These are phyloP conservation scores for Phytophthora tubulina DNA, from an alignment of 352 stramenopile genomes.

Conservation along the genomic window DNA sequence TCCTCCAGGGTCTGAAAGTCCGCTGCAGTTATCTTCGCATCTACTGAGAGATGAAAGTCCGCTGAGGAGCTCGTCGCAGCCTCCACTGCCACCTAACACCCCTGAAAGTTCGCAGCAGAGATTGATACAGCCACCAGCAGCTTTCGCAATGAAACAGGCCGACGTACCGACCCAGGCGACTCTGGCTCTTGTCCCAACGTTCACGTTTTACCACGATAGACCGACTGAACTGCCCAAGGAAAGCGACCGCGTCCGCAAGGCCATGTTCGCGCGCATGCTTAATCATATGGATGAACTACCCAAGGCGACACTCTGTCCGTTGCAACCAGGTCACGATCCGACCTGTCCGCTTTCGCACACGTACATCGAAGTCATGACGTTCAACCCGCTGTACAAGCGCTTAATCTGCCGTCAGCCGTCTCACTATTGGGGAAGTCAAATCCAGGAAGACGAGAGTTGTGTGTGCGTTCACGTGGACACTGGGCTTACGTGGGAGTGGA, in stretches of 20 bases:
- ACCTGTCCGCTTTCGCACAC: constrained; percentile 50
- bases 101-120: constrained; percentile 30
- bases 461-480: constrained; percentile 61
- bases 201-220: constrained; percentile 46
- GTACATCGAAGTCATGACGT: constrained; percentile 63
- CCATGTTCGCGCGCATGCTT: constrained; percentile 61
- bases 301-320: constrained; percentile 56
- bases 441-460: constrained; percentile 55
- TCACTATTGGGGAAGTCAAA: constrained; percentile 54
- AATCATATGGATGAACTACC: constrained; percentile 58
- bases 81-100: constrained; percentile 18
- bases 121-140: constrained; percentile 12
- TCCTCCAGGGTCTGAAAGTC: constrained; percentile 29
- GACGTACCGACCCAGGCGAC: constrained; percentile 38
- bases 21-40: constrained; percentile 18
- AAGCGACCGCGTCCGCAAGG: constrained; percentile 39
- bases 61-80: constrained; percentile 22
- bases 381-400: constrained; percentile 64
- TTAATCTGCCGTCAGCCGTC: constrained; percentile 51
- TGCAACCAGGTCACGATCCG: constrained; percentile 34
- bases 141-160: constrained; percentile 26
- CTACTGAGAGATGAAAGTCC: constrained; percentile 27
- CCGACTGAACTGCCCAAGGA: constrained; percentile 43
- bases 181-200: constrained; percentile 33
- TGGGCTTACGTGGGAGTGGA: constrained; percentile 52